phyloP scores from a whole-genome alignment of 768 basidiomycete species.

The Mycena chlorophos region DNA sequence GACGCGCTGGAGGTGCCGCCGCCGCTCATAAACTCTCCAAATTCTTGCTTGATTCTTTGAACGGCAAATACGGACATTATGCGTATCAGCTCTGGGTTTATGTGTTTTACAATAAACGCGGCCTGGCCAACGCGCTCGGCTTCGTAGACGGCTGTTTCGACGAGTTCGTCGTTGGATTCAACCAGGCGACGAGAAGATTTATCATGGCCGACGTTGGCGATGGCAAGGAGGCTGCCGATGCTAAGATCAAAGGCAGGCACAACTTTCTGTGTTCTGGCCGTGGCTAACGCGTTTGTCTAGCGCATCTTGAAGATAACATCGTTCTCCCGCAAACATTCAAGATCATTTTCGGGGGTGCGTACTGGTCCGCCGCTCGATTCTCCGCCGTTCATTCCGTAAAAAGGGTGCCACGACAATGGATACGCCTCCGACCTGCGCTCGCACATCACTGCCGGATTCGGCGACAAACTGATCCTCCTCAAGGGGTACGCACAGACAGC shows the following conservation, averaged over 20 bases:
- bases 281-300: constrained; percentile 28
- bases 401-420: constrained; percentile 75
- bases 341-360: constrained; percentile 63
- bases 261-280: not conserved
- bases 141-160: constrained; percentile 51
- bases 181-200: constrained; percentile 67
- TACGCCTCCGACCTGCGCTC: constrained; percentile 64
- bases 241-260: constrained; percentile 68
- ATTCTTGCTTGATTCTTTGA: constrained; percentile 39
- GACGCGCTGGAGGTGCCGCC: constrained; percentile 56
- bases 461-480: constrained; percentile 64
- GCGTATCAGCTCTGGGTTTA: constrained; percentile 62
- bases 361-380: constrained; percentile 4
- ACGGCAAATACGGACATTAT: constrained; percentile 33
- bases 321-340: constrained; percentile 63
- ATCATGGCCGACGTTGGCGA: constrained; percentile 69
- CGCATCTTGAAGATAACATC: constrained; percentile 61
- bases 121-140: constrained; percentile 46
- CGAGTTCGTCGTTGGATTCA: constrained; percentile 68
- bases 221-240: constrained; percentile 73
- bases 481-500: constrained; percentile 65
- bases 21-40: constrained; percentile 54
- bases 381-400: not conserved
- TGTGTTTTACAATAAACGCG: constrained; percentile 64
- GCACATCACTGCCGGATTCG: constrained; percentile 63